Evolutionary conservation across 176 grass and related monocot genomes (phyloP), one percentile per base, ranked within the genome.

Genomic region (Elymus sibiricus): DNA sequence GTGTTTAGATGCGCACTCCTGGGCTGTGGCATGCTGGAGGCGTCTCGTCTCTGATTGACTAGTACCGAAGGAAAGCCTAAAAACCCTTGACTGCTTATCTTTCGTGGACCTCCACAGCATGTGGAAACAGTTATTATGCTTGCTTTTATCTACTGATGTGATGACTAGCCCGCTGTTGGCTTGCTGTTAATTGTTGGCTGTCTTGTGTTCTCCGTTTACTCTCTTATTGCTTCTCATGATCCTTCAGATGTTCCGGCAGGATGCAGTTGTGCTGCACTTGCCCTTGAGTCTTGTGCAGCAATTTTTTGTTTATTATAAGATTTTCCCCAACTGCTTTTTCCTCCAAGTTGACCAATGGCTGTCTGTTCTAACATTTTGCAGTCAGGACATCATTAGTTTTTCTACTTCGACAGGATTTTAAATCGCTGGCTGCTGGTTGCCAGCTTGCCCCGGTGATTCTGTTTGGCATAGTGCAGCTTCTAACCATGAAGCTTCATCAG

Each of bases 71-170:
- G 70, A 85, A 71, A 75, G n/a, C 19, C 63, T 4, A 59, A 75
- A 75, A 76, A 16, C 82, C 78, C 31, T 42, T 71, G 55, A 78
- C 66, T 65, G 81, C 81, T 89, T 84, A 79, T 56, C 31, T 79
- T 64, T 25, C 81, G 49, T 82, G n/a, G 70, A 68, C 60, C 49
- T 47, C 46, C 0, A 39, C 46, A 28, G 26, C 76, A 59, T 70
- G 68, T 84, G 80, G 75, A 80, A 74, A 83, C 74, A 15, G 43
- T 55, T 72, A n/a, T 69, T 75, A 59, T 87, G 76, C 75, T 87
- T 83, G 38, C 59, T 76, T 38, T 29, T 78, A 84, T 84, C 37
- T 13, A 47, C 75, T 46, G 14, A 79, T 80, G 61, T 64, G 19
- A 65, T 91, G 76, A 81, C 51, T 70, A 64, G 38, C 51, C 67